A percentile compares a stretch with the other conserved stretches of the same genome.
These are phyloP conservation scores for Ceratocystis harringtonii DNA, from an alignment of 2,329 filamentous ascomycete species.

Conservation along the genomic window DNA sequence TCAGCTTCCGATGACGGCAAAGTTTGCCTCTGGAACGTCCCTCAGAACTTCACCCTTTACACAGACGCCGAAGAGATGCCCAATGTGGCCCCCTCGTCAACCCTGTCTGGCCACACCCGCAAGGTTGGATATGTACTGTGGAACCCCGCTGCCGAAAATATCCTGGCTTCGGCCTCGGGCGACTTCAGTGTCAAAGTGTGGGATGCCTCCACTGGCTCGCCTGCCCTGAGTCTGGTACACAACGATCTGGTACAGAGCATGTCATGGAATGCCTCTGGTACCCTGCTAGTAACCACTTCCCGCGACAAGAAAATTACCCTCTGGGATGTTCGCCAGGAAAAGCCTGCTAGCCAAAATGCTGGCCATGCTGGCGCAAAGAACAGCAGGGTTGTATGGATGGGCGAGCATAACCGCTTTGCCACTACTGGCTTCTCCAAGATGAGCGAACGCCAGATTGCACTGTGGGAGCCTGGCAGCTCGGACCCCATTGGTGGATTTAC, in stretches of 20 bases:
- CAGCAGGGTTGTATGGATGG: conserved; percentile 92
- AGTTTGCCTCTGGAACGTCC: conserved; percentile 93
- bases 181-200: conserved; percentile 92
- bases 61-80: conserved; percentile 71
- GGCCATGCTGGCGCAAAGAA: conserved; percentile 94
- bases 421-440: conserved; percentile 96
- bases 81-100: conserved; percentile 67
- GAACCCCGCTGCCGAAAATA: conserved; percentile 89
- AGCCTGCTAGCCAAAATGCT: conserved; percentile 63
- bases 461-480: conserved; percentile 81
- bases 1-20: conserved; percentile 95
- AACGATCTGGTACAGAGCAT: conserved; percentile 87
- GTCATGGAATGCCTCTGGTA: conserved; percentile 86
- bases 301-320: conserved; percentile 96
- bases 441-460: conserved; percentile 89
- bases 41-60: conserved; percentile 69
- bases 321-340: conserved; percentile 93
- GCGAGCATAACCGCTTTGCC: conserved; percentile 87
- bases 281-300: conserved; percentile 77
- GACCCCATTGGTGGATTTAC: conserved; percentile 84
- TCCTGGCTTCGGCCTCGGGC: conserved; percentile 87
- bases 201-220: conserved; percentile 70
- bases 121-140: conserved; percentile 98
- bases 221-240: conserved; percentile 65
- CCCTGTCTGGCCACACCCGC: conserved; percentile 77